Percentiles rank a stretch among this genome's conserved stretches.
Conservation (phyloP, 2,329 filamentous ascomycete genomes). For the Claviceps lovelessii region DNA sequence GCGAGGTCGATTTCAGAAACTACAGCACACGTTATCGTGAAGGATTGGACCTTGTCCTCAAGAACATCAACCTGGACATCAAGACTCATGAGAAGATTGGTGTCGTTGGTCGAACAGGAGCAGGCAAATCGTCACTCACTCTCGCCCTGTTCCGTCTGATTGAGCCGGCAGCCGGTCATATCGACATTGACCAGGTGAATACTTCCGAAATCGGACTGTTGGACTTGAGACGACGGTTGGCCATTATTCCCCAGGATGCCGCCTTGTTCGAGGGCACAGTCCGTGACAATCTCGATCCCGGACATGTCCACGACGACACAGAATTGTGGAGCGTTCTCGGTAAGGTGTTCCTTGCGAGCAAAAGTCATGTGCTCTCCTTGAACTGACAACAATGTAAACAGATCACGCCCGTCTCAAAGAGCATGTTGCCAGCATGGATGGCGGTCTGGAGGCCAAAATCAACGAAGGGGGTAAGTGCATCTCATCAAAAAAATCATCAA, state of each 20-base stretch:
- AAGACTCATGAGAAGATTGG: constrained; percentile 97
- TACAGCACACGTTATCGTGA: constrained; percentile 89
- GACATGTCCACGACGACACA: constrained; percentile 88
- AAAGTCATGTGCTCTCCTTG: background rate
- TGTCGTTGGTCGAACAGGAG: constrained; percentile 88
- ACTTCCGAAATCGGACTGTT: constrained; percentile 81
- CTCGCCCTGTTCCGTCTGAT: constrained; percentile 92
- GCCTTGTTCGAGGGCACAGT: constrained; percentile 89
- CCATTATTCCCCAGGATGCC: constrained; percentile 96
- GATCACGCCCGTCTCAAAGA: constrained; percentile 91
- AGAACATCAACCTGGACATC: constrained; percentile 82
- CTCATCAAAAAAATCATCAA: background rate
- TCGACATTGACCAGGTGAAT: constrained; percentile 79
- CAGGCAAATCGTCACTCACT: constrained; percentile 89
- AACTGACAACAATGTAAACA: constrained; percentile 16
- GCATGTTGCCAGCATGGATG: constrained; percentile 72
- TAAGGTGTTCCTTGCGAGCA: constrained; percentile 35
- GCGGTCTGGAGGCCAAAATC: constrained; percentile 77
- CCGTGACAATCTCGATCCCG: constrained; percentile 89
- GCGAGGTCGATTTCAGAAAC: constrained; percentile 78
- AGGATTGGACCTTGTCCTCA: constrained; percentile 80
- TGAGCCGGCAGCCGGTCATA: constrained; percentile 67
- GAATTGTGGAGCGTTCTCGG: constrained; percentile 92
- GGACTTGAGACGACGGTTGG: constrained; percentile 75
- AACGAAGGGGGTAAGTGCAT: constrained; percentile 73